Evolutionary conservation across 352 stramenopile genomes (phyloP).

Genomic region (Elongisporangium prolatum): DNA sequence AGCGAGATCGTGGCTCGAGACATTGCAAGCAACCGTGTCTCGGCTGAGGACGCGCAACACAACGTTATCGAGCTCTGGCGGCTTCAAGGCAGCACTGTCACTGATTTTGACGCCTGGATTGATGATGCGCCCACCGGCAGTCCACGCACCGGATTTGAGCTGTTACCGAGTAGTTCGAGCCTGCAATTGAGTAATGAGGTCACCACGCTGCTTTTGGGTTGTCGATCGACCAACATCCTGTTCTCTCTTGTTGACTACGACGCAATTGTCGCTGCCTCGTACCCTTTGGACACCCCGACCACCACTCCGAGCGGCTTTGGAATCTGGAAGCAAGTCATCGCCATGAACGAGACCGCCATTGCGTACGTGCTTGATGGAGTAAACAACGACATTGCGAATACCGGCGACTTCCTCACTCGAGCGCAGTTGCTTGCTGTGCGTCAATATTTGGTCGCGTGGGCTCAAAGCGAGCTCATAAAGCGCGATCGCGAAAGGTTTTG

Average conservation of each 20-base stretch:
- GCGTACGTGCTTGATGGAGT: conserved; percentile 44
- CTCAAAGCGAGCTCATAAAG: conserved; percentile 27
- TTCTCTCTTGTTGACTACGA: conserved; percentile 76
- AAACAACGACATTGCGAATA: conserved; percentile 53
- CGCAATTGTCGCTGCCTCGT: conserved; percentile 10
- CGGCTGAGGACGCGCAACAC: conserved; percentile 33
- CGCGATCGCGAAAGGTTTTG: conserved; percentile 65
- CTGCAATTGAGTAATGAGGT: conserved; percentile 58
- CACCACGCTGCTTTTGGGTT: conserved; percentile 44
- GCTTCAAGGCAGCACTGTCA: conserved; percentile 20
- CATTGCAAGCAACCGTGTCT: conserved; percentile 30
- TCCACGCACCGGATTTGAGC: conserved; percentile 55
- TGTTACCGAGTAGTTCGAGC: conserved; percentile 25
- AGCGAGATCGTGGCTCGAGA: conserved; percentile 45
- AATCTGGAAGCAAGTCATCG: conserved; percentile 76
- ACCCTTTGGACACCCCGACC: conserved; percentile 19
- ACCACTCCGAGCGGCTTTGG: conserved; percentile 49
- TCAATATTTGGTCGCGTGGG: conserved; percentile 55
- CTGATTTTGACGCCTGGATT: conserved; percentile 64
- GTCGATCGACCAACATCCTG: conserved; percentile 40
- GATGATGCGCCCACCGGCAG: conserved; percentile 43
- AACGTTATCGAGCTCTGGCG: conserved; percentile 52
- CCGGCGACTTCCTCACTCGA: conserved; percentile 47
- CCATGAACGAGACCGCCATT: conserved; percentile 57
- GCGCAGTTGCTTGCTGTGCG: conserved; percentile 52